These are phyloP conservation scores for Kwoniella sp. DNA, from an alignment of 768 basidiomycete species.

Conservation along the genomic window DNA sequence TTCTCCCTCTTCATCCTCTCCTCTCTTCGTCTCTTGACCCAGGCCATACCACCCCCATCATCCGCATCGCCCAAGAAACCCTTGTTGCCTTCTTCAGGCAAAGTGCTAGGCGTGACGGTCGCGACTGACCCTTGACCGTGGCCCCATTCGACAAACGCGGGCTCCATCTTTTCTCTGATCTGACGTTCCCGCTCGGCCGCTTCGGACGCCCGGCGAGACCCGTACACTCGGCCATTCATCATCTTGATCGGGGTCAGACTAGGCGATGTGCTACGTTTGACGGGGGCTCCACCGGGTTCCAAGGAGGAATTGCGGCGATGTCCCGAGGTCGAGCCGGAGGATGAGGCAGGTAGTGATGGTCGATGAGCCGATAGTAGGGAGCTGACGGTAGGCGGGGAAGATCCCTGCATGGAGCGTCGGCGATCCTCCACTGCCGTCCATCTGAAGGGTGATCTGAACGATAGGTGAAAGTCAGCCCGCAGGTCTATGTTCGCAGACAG, in stretches of 20 bases:
- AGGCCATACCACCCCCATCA: slow-evolving; percentile 81
- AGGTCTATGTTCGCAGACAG: not conserved
- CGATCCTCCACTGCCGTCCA: slow-evolving; percentile 39
- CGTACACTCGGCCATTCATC: slow-evolving; percentile 84
- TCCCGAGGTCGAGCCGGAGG: not conserved
- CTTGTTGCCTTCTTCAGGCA: slow-evolving; percentile 56
- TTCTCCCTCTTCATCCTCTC: slow-evolving; percentile 56
- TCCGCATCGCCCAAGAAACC: slow-evolving; percentile 59
- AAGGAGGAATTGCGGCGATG: slow-evolving; percentile 43
- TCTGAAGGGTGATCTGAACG: slow-evolving; percentile 39
- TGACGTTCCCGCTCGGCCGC: slow-evolving; percentile 31
- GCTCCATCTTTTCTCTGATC: slow-evolving; percentile 53
- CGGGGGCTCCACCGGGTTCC: slow-evolving; percentile 18
- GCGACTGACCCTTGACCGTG: slow-evolving; percentile 49
- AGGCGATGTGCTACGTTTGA: slow-evolving; percentile 18
- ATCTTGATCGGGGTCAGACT: slow-evolving; percentile 52
- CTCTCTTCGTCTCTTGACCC: slow-evolving; percentile 66
- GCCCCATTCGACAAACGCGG: slow-evolving; percentile 89
- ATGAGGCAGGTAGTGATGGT: not conserved
- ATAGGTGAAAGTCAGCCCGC: not conserved
- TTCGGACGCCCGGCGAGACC: slow-evolving; percentile 48
- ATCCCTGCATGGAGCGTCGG: slow-evolving; percentile 31
- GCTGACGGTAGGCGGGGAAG: slow-evolving; percentile 12
- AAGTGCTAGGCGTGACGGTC: not conserved
- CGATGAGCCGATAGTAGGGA: slow-evolving; percentile 13